These are phyloP conservation scores for Filosporella fistucella DNA, from an alignment of 495 filamentous ascomycete genomes.

Conservation along the genomic window DNA sequence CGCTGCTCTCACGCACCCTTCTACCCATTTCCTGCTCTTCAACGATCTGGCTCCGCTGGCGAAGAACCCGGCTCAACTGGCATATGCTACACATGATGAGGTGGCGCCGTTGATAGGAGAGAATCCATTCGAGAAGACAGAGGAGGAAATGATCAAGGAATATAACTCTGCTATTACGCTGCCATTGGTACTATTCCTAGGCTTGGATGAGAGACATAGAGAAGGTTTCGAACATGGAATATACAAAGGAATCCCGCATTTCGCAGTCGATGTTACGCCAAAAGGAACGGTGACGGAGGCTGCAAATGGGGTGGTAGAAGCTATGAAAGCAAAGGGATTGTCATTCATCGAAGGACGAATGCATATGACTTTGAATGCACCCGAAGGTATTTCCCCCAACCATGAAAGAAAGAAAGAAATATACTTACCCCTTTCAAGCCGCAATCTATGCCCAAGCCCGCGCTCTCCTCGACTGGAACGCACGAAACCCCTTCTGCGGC, in stretches of 20 bases:
- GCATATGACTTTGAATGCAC: slow-evolving; percentile 40
- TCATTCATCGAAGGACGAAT: slow-evolving; percentile 56
- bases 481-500: slow-evolving; percentile 85
- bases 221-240: slow-evolving; percentile 34
- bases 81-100: slow-evolving; percentile 57
- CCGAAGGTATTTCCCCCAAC: slow-evolving; percentile 49
- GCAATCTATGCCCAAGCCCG: slow-evolving; percentile 90
- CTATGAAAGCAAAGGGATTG: slow-evolving; percentile 53
- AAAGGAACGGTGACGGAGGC: slow-evolving; percentile 46
- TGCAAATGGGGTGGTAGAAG: slow-evolving; percentile 33
- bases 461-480: slow-evolving; percentile 91
- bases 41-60: slow-evolving; percentile 75
- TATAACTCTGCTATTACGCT: slow-evolving; percentile 66
- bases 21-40: slow-evolving; percentile 69
- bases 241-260: slow-evolving; percentile 77
- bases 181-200: slow-evolving; percentile 78
- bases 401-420: not conserved
- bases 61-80: slow-evolving; percentile 48
- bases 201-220: slow-evolving; percentile 65
- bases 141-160: slow-evolving; percentile 65
- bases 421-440: slow-evolving; percentile 41
- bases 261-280: slow-evolving; percentile 85
- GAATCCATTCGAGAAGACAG: slow-evolving; percentile 64
- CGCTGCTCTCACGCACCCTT: slow-evolving; percentile 66
- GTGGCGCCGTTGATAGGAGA: slow-evolving; percentile 65